Base-by-base conservation (phyloP, 1,284 basidiomycete species). In the Trametes sp. region DNA sequence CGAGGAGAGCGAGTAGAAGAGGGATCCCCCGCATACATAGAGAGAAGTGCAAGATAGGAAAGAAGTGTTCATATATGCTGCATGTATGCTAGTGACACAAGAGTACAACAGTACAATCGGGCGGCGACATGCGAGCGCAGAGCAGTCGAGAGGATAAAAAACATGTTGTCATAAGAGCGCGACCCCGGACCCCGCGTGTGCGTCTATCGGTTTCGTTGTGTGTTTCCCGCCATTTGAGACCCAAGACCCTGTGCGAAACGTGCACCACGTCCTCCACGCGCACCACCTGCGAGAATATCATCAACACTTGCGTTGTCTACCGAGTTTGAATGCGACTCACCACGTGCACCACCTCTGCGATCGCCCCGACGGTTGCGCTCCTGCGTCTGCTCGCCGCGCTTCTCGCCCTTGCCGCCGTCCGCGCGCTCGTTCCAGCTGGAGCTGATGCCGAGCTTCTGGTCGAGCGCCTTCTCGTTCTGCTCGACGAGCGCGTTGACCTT, bases 391-490 rank as follows among this genome's bases (percentile, higher is more conserved):
- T 93, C 92, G 19, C 88, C 88, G 21, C 90, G 84, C 75, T 93
- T 92, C 70, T 92, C 90, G 31, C 88, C 87, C 73, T 92, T 90
- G n/a, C 76, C 76, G 19, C 86, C 87, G 65, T 92, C 91, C 28
- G 78, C 81, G 38, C 91, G 82, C 58, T 93, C 93, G 38, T 84
- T 83, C 85, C 91, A 94, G 21, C 84, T 82, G 31, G 81, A 78
- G 46, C 81, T 78, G 16, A 84, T 85, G 50, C 94, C 94, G 67
- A 97, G 85, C 78, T 97, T 97, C 71, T 85, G 77, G 75, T 98
- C 96, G 56, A 98, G 81, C n/a, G 88, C 82, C 82, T 98, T 97
- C 80, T 98, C 96, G 76, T 96, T 98, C 74, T 94, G 91, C 74
- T 98, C 97, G n/a, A 97, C 89, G 85, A 98, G 84, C 36, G 84